Evolutionary conservation across 2,329 filamentous ascomycete species (phyloP).

Genomic region (Colletotrichum ledebouriae): DNA sequence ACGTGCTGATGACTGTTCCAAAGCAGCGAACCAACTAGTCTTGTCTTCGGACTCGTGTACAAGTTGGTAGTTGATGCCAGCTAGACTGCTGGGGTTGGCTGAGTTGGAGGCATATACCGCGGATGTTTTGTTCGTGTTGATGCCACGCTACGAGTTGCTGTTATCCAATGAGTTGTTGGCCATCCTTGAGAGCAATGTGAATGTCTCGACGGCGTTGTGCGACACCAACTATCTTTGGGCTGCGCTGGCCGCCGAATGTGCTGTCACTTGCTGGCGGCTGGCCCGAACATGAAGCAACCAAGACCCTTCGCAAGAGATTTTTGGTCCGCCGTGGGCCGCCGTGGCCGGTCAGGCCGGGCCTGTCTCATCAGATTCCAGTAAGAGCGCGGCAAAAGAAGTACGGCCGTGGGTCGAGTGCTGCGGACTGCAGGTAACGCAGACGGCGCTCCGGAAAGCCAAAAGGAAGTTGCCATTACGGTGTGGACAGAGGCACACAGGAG

Average conservation of each 20-base stretch:
- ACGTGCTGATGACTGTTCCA: conserved; percentile 18
- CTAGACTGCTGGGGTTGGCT: not conserved
- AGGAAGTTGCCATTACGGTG: conserved; percentile 31
- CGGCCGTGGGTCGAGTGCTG: conserved; percentile 22
- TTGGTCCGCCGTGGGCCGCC: conserved; percentile 26
- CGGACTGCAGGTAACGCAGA: conserved; percentile 9
- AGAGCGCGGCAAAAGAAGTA: conserved; percentile 27
- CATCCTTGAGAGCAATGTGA: not conserved
- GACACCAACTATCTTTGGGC: not conserved
- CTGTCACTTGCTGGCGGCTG: conserved; percentile 21
- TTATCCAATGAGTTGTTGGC: conserved; percentile 4
- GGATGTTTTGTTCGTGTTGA: conserved; percentile 3
- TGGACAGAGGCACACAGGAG: conserved; percentile 1
- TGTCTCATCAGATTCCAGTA: conserved; percentile 32
- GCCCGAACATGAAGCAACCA: conserved; percentile 11
- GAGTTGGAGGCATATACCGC: not conserved
- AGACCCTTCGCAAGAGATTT: conserved; percentile 8
- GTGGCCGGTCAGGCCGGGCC: conserved; percentile 29
- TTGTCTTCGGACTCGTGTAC: conserved; percentile 11
- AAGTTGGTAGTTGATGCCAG: conserved; percentile 11
- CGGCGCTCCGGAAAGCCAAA: conserved; percentile 10
- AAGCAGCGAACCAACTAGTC: conserved; percentile 13
- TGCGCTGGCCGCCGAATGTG: not conserved
- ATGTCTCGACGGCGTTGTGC: conserved; percentile 8
- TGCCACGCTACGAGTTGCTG: conserved; percentile 6